A percentile compares a stretch with the other conserved stretches of the same genome.
Conservation (phyloP, 1,139 yeast genomes). For the Yamadazyma sp. region DNA sequence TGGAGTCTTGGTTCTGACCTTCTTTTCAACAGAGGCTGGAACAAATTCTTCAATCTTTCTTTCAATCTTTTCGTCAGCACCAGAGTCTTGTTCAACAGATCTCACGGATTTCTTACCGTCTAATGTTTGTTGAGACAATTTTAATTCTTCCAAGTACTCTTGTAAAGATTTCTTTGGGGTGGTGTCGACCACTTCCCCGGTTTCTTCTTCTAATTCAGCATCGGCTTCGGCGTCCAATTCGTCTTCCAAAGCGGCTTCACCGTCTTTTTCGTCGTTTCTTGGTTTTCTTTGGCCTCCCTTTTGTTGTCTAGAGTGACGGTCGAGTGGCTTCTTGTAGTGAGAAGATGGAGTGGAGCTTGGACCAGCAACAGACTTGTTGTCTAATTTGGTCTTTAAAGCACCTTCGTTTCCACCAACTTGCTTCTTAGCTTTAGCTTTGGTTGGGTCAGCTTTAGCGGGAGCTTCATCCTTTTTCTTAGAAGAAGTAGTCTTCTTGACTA, state of each 20-base stretch:
- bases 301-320: slow-evolving; percentile 84
- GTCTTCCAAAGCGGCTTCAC: slow-evolving; percentile 48
- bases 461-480: slow-evolving; percentile 87
- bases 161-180: slow-evolving; percentile 61
- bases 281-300: slow-evolving; percentile 82
- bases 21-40: slow-evolving; percentile 58
- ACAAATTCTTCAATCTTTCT: slow-evolving; percentile 59
- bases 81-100: slow-evolving; percentile 60
- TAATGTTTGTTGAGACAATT: slow-evolving; percentile 47
- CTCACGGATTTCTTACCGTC: slow-evolving; percentile 45
- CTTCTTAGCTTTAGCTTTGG: slow-evolving; percentile 76
- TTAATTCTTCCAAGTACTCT: slow-evolving; percentile 69
- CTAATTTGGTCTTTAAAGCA: slow-evolving; percentile 72
- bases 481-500: slow-evolving; percentile 80
- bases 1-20: slow-evolving; percentile 57
- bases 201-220: slow-evolving; percentile 47
- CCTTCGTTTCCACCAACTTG: slow-evolving; percentile 85
- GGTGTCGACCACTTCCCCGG: slow-evolving; percentile 41
- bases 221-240: slow-evolving; percentile 65
- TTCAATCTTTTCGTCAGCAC: slow-evolving; percentile 64
- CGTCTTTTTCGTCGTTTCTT: slow-evolving; percentile 75
- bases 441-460: slow-evolving; percentile 79
- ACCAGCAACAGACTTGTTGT: slow-evolving; percentile 69
- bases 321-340: slow-evolving; percentile 65
- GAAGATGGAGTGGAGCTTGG: slow-evolving; percentile 53